Conservation (phyloP, 257 asterid species). For the Solanum chilense region DNA sequence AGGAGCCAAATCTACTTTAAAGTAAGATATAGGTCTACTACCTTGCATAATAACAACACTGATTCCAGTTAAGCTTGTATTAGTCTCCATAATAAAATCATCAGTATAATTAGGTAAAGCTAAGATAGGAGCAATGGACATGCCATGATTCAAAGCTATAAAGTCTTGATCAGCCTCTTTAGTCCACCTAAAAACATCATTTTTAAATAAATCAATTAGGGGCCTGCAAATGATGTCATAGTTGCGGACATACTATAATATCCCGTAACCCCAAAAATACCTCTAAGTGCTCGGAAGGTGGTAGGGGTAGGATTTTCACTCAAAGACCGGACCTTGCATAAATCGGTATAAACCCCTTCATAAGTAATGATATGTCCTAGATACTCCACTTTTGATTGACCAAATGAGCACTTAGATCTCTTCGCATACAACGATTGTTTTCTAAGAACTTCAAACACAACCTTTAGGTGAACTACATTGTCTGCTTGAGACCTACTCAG, state of each 20-base stretch:
- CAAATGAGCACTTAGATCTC: not conserved
- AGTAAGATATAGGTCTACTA: no score
- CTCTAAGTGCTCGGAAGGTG: not conserved
- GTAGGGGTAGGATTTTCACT: not conserved
- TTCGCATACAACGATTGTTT: not conserved
- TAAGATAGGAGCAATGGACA: not conserved
- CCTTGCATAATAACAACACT: no score
- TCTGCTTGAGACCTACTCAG: not conserved
- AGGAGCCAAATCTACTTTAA: no score
- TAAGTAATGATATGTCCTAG: not conserved
- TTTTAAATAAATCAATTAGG: not conserved
- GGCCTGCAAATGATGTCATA: not conserved
- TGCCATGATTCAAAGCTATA: not conserved
- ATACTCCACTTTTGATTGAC: not conserved
- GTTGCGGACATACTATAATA: not conserved
- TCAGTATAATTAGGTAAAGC: no score
- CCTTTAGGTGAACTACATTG: not conserved
- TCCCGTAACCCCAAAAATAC: not conserved
- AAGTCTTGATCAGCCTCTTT: not conserved
- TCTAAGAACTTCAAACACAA: no score
- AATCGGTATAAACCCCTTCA: not conserved
- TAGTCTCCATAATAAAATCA: no score
- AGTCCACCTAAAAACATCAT: not conserved
- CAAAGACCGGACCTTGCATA: no score
- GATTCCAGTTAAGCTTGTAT: no score